Conservation (phyloP, 352 stramenopile genomes). For the Phytophthora vignae region DNA sequence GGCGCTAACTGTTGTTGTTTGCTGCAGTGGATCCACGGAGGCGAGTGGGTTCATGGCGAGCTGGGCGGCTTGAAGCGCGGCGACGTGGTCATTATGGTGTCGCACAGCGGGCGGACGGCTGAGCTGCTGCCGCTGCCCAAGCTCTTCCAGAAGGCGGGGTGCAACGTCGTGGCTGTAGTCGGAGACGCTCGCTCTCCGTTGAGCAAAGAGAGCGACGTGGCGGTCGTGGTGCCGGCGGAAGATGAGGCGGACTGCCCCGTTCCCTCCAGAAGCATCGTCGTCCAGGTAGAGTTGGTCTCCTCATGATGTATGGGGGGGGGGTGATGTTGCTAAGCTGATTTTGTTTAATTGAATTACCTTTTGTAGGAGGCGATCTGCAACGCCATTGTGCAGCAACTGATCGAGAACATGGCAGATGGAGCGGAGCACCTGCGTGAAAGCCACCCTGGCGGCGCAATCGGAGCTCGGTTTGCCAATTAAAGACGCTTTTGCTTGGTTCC, state of each 20-base stretch:
- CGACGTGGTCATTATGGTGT: slow-evolving; percentile 79
- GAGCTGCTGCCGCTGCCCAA: slow-evolving; percentile 67
- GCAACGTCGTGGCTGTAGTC: slow-evolving; percentile 61
- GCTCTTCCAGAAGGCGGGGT: slow-evolving; percentile 49
- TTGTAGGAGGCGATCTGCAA: slow-evolving; percentile 78
- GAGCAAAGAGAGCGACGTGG: slow-evolving; percentile 43
- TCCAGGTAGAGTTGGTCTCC: slow-evolving; percentile 71
- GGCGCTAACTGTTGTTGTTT: slow-evolving; percentile 1
- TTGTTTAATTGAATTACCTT: too few species aligned
- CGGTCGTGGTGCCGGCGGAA: slow-evolving; percentile 51
- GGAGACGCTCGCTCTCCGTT: slow-evolving; percentile 49
- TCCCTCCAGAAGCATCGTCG: slow-evolving; percentile 80
- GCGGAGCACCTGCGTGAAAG: slow-evolving; percentile 52
- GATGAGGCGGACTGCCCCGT: slow-evolving; percentile 66
- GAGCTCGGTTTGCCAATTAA: slow-evolving; percentile 38
- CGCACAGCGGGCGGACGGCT: slow-evolving; percentile 72
- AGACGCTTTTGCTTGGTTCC: neutral
- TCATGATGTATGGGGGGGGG: too few species aligned
- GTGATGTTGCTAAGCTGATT: too few species aligned
- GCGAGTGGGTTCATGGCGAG: slow-evolving; percentile 84
- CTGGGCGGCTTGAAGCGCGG: slow-evolving; percentile 68
- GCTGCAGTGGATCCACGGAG: slow-evolving; percentile 74
- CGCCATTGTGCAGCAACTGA: slow-evolving; percentile 69
- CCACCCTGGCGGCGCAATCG: slow-evolving; percentile 80
- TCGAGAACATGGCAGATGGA: slow-evolving; percentile 45